These are phyloP conservation scores for Lodderomyces jiufengensis DNA, from an alignment of 1,139 yeast species.

Conservation along the genomic window DNA sequence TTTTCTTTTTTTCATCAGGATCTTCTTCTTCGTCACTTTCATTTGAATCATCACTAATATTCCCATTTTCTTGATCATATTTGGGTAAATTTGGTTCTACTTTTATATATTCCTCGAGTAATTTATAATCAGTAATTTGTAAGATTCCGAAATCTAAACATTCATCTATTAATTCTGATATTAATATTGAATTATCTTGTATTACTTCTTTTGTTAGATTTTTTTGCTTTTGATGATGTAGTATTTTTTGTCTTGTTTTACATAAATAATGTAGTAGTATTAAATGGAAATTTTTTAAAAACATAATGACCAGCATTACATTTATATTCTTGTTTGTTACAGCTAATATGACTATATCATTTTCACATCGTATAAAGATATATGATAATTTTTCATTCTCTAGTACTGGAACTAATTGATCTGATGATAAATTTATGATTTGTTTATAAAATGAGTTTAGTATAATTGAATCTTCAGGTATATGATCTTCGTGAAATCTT, in stretches of 20 bases:
- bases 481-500: conserved; percentile 28
- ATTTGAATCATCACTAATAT: conserved; percentile 1
- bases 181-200: conserved; percentile 37
- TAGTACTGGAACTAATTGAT: conserved; percentile 30
- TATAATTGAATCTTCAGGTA: conserved; percentile 25
- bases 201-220: conserved; percentile 29
- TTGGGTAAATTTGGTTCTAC: conserved; percentile 34
- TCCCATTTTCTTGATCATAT: conserved; percentile 6
- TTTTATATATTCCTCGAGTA: conserved; percentile 44
- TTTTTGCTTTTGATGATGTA: neutral
- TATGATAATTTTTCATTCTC: conserved; percentile 27
- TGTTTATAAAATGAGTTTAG: conserved; percentile 26
- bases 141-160: conserved; percentile 45
- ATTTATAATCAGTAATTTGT: conserved; percentile 43
- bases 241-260: conserved; percentile 7
- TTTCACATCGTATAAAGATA: conserved; percentile 26
- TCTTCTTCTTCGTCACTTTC: conserved; percentile 14
- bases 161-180: conserved; percentile 43
- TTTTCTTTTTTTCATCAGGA: conserved; percentile 10
- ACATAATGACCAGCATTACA: conserved; percentile 41
- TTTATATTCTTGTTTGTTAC: conserved; percentile 32
- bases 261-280: conserved; percentile 32
- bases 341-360: conserved; percentile 31
- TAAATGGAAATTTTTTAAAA: conserved; percentile 31
- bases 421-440: conserved; percentile 17